Evolutionary conservation across 192 early-diverging fungal genomes (phyloP).

Genomic region (Coemansia sp.): DNA sequence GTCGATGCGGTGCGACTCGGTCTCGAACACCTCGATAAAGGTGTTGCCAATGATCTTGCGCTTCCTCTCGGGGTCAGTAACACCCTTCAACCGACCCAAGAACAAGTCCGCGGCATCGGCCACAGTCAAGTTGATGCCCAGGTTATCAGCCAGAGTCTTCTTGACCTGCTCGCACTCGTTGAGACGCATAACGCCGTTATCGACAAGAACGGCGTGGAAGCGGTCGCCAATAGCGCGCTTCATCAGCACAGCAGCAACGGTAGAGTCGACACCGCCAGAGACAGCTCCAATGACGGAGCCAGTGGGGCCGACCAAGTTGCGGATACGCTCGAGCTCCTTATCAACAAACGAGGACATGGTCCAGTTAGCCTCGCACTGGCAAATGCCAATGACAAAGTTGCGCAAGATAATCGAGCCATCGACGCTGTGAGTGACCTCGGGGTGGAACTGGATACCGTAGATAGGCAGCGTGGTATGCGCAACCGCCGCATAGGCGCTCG

Average conservation of each 20-base stretch:
- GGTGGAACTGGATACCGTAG: conserved; percentile 99
- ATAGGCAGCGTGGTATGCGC: conserved; percentile 75
- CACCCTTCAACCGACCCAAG: conserved; percentile 80
- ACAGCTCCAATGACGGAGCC: conserved; percentile 97
- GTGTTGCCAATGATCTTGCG: conserved; percentile 99
- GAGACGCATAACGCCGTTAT: conserved; percentile 98
- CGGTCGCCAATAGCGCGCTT: conserved; percentile 96
- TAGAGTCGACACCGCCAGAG: conserved; percentile 94
- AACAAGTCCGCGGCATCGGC: conserved; percentile 86
- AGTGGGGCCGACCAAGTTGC: conserved; percentile 81
- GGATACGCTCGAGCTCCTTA: conserved; percentile 94
- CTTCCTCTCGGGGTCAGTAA: conserved; percentile 95
- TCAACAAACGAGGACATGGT: conserved; percentile 98
- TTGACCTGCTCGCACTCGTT: conserved; percentile 90
- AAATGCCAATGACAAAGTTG: conserved; percentile 95
- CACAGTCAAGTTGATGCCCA: conserved; percentile 95
- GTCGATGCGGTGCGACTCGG: conserved; percentile 87
- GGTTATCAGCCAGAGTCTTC: conserved; percentile 78
- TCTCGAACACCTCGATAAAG: conserved; percentile 97
- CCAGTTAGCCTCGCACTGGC: conserved; percentile 82
- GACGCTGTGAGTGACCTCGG: conserved; percentile 97
- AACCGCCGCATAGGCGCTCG: conserved; percentile 88
- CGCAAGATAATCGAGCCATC: conserved; percentile 76
- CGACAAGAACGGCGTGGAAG: conserved; percentile 97
- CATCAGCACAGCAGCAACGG: conserved; percentile 96